A percentile compares a stretch with the other conserved stretches of the same genome.
These are phyloP conservation scores for Penicillium egyptiacum DNA, from an alignment of 495 filamentous ascomycete genomes.

Conservation along the genomic window DNA sequence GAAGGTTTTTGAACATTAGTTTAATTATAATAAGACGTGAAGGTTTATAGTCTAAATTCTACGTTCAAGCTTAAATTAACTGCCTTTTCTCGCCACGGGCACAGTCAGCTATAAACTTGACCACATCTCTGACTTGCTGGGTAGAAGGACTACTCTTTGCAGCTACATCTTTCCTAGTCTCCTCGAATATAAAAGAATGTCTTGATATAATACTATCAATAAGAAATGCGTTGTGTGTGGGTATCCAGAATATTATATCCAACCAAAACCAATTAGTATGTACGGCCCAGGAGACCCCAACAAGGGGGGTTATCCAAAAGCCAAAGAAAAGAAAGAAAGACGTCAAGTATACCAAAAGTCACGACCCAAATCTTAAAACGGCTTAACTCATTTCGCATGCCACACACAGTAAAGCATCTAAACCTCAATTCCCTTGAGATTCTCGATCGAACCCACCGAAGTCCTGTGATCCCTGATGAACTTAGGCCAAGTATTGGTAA, in stretches of 20 bases:
- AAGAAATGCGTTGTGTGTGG: slow-evolving; percentile 7
- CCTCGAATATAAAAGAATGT: background rate
- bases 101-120: too few relatives aligned
- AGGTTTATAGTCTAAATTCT: background rate
- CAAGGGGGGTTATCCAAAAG: background rate
- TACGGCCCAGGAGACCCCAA: slow-evolving; percentile 2
- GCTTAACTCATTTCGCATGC: slow-evolving; percentile 16
- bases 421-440: slow-evolving; percentile 13
- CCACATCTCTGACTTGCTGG: too few relatives aligned
- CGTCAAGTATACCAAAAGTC: slow-evolving; percentile 3
- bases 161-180: background rate
- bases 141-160: background rate
- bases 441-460: slow-evolving; percentile 23
- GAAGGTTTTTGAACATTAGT: slow-evolving; percentile 32
- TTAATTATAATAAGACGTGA: background rate
- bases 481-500: slow-evolving; percentile 71
- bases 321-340: background rate
- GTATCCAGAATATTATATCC: slow-evolving; percentile 13
- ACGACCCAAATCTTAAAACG: slow-evolving; percentile 1
- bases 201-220: slow-evolving; percentile 3
- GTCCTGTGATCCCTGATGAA: slow-evolving; percentile 42
- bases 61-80: background rate
- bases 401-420: slow-evolving; percentile 4
- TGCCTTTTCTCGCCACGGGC: too few relatives aligned
- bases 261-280: slow-evolving; percentile 7